phyloP scores from a whole-genome alignment of 2,329 filamentous ascomycete genomes.

The Calonectria pauciramosa region DNA sequence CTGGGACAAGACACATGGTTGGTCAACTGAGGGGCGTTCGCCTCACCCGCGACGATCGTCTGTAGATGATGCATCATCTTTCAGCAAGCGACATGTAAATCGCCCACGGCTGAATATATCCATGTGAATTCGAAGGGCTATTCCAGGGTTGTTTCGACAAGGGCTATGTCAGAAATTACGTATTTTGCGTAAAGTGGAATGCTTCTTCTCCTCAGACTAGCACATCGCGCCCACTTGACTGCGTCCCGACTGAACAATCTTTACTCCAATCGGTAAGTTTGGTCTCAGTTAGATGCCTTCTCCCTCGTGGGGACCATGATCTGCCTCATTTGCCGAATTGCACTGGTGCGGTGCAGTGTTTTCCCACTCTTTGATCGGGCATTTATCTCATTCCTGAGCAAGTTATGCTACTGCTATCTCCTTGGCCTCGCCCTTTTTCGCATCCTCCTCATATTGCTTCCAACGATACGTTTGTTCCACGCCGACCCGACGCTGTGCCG shows the following conservation, averaged over 20 bases:
- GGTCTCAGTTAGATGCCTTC: constrained; percentile 2
- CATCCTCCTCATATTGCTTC: constrained; percentile 53
- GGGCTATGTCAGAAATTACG: background rate
- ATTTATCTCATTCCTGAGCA: background rate
- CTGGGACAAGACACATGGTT: constrained; percentile 1
- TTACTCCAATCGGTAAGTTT: background rate
- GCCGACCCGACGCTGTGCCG: constrained; percentile 60
- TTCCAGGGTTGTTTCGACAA: background rate
- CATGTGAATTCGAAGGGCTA: background rate
- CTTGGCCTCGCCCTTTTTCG: constrained; percentile 25
- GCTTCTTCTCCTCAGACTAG: background rate
- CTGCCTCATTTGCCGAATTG: background rate
- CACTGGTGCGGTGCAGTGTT: background rate
- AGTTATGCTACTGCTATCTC: background rate
- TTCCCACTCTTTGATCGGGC: background rate
- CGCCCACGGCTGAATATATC: background rate
- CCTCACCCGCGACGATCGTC: background rate
- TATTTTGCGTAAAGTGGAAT: background rate
- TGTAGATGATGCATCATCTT: background rate
- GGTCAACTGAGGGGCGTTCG: background rate
- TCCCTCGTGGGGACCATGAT: background rate
- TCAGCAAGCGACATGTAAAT: background rate
- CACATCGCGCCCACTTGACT: background rate
- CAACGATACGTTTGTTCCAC: constrained; percentile 65
- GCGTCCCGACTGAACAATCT: background rate